Evolutionary conservation across 805 yeast species (phyloP), one percentile per base, ranked within the genome.

Genomic region (Hanseniaspora osmophila): DNA sequence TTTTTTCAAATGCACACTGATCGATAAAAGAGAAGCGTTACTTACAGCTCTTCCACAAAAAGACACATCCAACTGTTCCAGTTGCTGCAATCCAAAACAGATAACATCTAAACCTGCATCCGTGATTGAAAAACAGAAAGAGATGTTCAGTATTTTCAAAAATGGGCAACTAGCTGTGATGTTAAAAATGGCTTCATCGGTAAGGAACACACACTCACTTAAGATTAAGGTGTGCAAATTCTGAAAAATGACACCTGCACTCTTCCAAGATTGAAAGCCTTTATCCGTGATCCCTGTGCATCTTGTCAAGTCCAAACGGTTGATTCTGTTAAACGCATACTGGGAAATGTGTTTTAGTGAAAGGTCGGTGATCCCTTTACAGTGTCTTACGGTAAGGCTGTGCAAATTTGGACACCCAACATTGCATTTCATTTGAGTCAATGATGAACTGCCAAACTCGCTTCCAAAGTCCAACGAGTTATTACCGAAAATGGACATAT

Each of bases 41-140:
- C 85, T 77, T 5, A 83, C 86, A 1, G 90, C 88, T 30, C 82
- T 72, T 3, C 90, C 90, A 61, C 90, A 83, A 54, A 80, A 83
- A 10, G 84, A 76, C 32, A 82, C 58, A 52, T 80, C 79, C 49
- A 83, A 61, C 17, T 62, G 59, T 39, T 66, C 58, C 48, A 83
- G 59, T 6, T 66, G 59, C 42, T 74, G 78, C 54, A 86, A 80
- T n/a, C 84, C 82, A 15, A 78, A 62, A 49, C 82, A 71, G 17
- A 83, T 59, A 1, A 79, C 75, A 51, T 82, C 85, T 27, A 83
- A 65, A 2, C 88, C 70, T 35, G 74, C 69, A 55, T 83, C 88
- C 10, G 83, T 74, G 41, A 83, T 60, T 2, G 84, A 80, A 62
- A 90, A 82, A 58, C 92, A 83, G 54, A 83, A 83, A 15, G 81